These are phyloP conservation scores for Rhodotorula sp. DNA, from an alignment of 1,284 basidiomycete species.

Conservation along the genomic window DNA sequence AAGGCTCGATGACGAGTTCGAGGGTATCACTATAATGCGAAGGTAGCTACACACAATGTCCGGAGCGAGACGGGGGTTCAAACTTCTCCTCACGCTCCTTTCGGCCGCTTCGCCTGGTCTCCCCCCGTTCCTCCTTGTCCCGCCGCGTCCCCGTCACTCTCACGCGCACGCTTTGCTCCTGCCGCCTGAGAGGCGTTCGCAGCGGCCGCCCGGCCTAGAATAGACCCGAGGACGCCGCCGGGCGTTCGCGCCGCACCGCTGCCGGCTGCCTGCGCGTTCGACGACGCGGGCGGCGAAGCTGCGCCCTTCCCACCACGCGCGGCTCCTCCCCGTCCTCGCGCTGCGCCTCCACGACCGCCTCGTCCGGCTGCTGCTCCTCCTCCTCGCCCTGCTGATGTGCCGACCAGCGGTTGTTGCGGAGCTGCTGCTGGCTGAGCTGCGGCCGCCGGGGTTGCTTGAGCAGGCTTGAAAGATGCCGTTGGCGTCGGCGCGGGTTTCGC, in stretches of 20 bases:
- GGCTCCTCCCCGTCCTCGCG: neutral
- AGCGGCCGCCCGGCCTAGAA: conserved; percentile 5
- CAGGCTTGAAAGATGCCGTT: neutral
- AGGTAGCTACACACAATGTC: neutral
- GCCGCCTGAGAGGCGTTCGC: neutral
- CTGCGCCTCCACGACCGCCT: neutral
- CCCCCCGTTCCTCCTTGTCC: neutral
- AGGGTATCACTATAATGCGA: neutral
- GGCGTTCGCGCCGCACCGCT: neutral
- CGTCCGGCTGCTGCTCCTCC: neutral
- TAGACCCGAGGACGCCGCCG: conserved; percentile 11
- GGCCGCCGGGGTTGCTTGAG: too few relatives aligned
- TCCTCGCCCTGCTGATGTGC: neutral
- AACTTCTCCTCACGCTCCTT: neutral
- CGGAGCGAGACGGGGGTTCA: neutral
- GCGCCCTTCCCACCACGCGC: conserved; percentile 12
- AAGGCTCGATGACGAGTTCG: too few relatives aligned
- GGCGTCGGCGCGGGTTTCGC: neutral
- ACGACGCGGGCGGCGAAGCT: conserved; percentile 6
- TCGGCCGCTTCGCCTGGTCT: conserved; percentile 13
- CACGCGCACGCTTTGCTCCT: conserved; percentile 6
- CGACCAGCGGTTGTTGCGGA: neutral
- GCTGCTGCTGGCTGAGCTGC: neutral
- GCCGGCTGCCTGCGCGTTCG: conserved; percentile 2
- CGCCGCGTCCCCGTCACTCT: conserved; percentile 11